These are phyloP conservation scores for Kodamaea jinghongensis DNA, from an alignment of 805 yeast species.

Conservation along the genomic window DNA sequence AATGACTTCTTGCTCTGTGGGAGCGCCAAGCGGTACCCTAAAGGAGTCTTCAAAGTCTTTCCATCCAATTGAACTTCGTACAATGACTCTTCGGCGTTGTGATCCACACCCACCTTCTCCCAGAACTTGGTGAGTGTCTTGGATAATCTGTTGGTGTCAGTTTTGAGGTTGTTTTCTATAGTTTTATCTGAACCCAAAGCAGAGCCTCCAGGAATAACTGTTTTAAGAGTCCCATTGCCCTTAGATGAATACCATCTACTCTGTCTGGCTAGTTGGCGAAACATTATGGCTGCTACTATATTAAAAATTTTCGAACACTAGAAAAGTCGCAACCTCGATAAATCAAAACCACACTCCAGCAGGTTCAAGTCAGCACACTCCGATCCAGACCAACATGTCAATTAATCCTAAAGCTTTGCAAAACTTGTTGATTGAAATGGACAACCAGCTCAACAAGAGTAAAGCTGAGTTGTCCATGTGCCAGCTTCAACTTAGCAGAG, in stretches of 20 bases:
- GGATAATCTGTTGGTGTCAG: slow-evolving; percentile 68
- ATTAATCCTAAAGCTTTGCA: slow-evolving; percentile 47
- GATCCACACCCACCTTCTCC: slow-evolving; percentile 62
- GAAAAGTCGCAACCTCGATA: background rate
- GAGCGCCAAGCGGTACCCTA: slow-evolving; percentile 66
- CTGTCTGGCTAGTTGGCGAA: slow-evolving; percentile 4
- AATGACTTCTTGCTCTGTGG: slow-evolving; percentile 58
- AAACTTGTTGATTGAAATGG: slow-evolving; percentile 63
- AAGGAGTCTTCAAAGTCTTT: slow-evolving; percentile 79
- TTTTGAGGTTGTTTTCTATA: slow-evolving; percentile 48
- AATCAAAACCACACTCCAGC: background rate
- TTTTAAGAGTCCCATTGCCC: slow-evolving; percentile 12
- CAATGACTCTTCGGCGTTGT: slow-evolving; percentile 26
- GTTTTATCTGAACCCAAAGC: slow-evolving; percentile 30
- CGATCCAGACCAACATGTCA: slow-evolving; percentile 14
- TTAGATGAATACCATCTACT: slow-evolving; percentile 4
- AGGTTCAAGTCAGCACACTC: background rate
- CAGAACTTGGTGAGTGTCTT: slow-evolving; percentile 75
- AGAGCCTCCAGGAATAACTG: slow-evolving; percentile 11
- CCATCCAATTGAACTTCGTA: slow-evolving; percentile 65
- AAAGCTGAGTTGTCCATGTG: slow-evolving; percentile 60
- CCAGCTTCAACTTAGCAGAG: slow-evolving; percentile 47
- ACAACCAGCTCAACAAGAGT: slow-evolving; percentile 56
- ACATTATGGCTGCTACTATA: background rate
- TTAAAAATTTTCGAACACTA: background rate